These are phyloP conservation scores for Alternaria conjuncta DNA, from an alignment of 2,329 filamentous ascomycete species.

Conservation along the genomic window DNA sequence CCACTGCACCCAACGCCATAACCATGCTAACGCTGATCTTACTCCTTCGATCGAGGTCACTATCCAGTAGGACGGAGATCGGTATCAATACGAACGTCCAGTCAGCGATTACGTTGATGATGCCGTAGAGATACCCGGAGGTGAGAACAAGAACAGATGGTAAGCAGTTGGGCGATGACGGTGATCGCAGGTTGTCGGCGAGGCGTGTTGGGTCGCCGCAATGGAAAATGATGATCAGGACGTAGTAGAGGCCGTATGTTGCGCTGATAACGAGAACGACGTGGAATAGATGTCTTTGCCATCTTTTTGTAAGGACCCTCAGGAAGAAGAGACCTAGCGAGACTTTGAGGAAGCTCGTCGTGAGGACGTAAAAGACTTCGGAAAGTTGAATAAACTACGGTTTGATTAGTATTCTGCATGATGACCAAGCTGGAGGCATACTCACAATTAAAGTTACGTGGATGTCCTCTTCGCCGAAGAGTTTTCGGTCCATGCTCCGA, in stretches of 20 bases:
- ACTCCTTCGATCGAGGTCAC: conserved; percentile 53
- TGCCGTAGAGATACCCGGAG: conserved; percentile 41
- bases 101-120: conserved; percentile 41
- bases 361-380: conserved; percentile 61
- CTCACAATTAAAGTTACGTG: conserved; percentile 30
- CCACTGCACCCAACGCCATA: conserved; percentile 52
- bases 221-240: conserved; percentile 37
- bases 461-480: conserved; percentile 20
- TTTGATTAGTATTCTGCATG: no score
- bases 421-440: background rate
- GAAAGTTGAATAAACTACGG: conserved; percentile 42
- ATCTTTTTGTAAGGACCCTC: conserved; percentile 39
- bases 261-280: background rate
- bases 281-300: conserved; percentile 30
- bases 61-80: conserved; percentile 43
- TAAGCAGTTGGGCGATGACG: conserved; percentile 25
- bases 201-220: conserved; percentile 39
- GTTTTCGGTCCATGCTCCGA: conserved; percentile 10
- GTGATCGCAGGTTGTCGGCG: conserved; percentile 25
- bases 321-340: conserved; percentile 47
- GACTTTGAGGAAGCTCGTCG: conserved; percentile 56
- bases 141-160: conserved; percentile 28
- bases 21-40: conserved; percentile 56
- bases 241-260: conserved; percentile 37
- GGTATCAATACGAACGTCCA: conserved; percentile 46